These are phyloP conservation scores for Grigorovia jiainica DNA, from an alignment of 805 yeast genomes.

Conservation along the genomic window DNA sequence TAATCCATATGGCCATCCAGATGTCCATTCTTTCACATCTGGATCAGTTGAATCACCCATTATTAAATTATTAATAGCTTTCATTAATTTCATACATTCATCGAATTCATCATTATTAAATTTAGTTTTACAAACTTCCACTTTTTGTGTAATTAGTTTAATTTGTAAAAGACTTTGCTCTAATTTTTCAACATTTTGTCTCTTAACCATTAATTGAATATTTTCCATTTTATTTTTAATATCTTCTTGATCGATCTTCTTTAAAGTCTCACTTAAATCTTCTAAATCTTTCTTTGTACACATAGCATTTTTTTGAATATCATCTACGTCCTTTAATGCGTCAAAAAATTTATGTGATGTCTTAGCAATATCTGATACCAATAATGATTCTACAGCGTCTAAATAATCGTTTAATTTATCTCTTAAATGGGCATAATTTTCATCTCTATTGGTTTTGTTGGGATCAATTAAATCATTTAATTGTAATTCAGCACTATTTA, in stretches of 20 bases:
- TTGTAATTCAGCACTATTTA: conserved; percentile 44
- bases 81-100: conserved; percentile 47
- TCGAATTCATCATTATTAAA: conserved; percentile 36
- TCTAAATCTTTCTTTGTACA: conserved; percentile 40
- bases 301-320: conserved; percentile 46
- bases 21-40: conserved; percentile 24
- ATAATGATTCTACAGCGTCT: conserved; percentile 73
- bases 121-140: conserved; percentile 30
- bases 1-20: conserved; percentile 35
- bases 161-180: conserved; percentile 52
- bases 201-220: conserved; percentile 40
- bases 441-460: conserved; percentile 27
- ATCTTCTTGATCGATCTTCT: conserved; percentile 38
- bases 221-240: conserved; percentile 43
- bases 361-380: conserved; percentile 73
- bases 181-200: conserved; percentile 50
- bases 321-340: conserved; percentile 70
- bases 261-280: conserved; percentile 38
- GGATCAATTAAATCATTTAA: conserved; percentile 25
- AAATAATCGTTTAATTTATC: conserved; percentile 74
- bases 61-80: conserved; percentile 48
- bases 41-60: conserved; percentile 35
- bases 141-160: conserved; percentile 35
- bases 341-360: conserved; percentile 80
- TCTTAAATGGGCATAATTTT: conserved; percentile 52